Percentiles rank a stretch among this genome's conserved stretches.
Conservation (phyloP, 306 rosid species). For the Hippophae rhamnoides region DNA sequence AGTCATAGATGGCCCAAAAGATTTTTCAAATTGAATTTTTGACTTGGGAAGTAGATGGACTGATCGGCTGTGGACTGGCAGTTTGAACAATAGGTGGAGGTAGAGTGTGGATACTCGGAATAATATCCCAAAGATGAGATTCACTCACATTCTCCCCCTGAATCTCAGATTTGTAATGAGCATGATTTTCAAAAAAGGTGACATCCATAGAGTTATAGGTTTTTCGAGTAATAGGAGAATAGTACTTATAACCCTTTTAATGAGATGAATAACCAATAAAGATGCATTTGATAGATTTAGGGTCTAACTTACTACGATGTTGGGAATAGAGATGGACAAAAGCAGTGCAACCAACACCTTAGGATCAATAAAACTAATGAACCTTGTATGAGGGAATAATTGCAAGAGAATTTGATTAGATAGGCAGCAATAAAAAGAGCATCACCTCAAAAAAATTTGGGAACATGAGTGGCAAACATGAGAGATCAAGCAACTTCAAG, state of each 20-base stretch:
- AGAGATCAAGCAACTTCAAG: conserved; percentile 1
- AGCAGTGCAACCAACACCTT: not conserved
- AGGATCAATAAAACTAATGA: not conserved
- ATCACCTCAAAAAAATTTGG: not conserved
- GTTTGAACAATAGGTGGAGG: not conserved
- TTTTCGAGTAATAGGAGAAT: not conserved
- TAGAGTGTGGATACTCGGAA: not conserved
- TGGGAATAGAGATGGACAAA: conserved; percentile 6
- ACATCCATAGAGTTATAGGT: not conserved
- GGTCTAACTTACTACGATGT: conserved; percentile 5
- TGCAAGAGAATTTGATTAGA: not conserved
- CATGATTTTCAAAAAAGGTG: not conserved
- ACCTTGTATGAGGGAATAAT: not conserved
- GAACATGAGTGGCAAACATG: conserved; percentile 3
- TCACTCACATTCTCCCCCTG: conserved; percentile 3
- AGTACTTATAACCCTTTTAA: conserved; percentile 6
- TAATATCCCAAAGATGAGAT: conserved; percentile 1
- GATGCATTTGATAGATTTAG: conserved; percentile 2
- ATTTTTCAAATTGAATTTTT: not conserved
- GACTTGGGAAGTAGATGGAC: not conserved
- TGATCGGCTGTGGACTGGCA: too few species aligned
- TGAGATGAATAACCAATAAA: conserved; percentile 1
- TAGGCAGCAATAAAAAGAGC: not conserved
- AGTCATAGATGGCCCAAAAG: not conserved
- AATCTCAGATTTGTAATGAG: not conserved